These are phyloP conservation scores for Globisporangium sylvaticum DNA, from an alignment of 352 stramenopile genomes.

Conservation along the genomic window DNA sequence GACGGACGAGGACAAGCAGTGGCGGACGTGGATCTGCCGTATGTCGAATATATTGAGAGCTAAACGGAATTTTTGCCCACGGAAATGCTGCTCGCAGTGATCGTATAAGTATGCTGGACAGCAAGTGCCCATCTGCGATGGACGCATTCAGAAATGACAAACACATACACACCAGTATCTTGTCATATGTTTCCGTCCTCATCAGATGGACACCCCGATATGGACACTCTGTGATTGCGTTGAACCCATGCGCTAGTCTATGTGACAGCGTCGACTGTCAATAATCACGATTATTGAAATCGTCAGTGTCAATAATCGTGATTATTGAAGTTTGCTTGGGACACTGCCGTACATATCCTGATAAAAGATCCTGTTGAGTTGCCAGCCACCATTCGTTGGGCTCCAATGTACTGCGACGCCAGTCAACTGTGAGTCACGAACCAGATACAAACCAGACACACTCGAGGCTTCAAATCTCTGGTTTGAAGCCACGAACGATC, in stretches of 20 bases:
- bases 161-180: neutral
- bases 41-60: conserved; percentile 71
- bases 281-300: no score
- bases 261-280: neutral
- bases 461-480: no score
- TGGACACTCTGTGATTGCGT: neutral
- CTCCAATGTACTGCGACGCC: no score
- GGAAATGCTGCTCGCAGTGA: neutral
- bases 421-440: no score
- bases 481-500: no score
- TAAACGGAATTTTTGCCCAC: conserved; percentile 12
- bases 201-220: neutral
- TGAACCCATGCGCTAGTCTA: neutral
- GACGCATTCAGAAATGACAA: neutral
- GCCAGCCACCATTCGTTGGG: no score
- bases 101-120: neutral
- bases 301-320: neutral
- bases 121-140: neutral
- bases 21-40: conserved; percentile 57
- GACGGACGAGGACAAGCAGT: conserved; percentile 65
- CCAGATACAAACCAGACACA: no score
- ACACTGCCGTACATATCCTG: neutral
- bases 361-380: no score
- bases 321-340: neutral
- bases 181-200: neutral